Evolutionary conservation across 73 alveolate genomes (phyloP).

Genomic region (Durusdinium trenchii): DNA sequence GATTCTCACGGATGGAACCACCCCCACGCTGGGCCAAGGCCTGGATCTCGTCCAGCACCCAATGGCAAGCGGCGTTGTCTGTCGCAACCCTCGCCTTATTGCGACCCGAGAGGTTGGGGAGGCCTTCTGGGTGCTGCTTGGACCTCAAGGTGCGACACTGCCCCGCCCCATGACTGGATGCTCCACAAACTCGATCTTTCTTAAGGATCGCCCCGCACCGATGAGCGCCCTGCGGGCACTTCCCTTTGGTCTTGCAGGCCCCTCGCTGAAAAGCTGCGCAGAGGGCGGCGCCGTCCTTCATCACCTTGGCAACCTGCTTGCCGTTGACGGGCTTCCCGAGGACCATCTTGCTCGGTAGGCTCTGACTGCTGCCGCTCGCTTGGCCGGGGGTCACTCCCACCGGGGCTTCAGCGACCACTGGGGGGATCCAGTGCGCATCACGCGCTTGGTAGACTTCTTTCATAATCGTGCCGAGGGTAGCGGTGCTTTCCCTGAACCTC

Average conservation of each 20-base stretch:
- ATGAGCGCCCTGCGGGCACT: not conserved
- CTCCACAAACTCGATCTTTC: slow-evolving; percentile 9
- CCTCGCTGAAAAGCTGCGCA: not conserved
- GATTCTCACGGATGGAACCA: not conserved
- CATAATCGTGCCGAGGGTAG: not conserved
- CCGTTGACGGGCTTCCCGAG: not conserved
- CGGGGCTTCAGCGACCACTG: not conserved
- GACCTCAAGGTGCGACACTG: not conserved
- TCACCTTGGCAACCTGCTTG: not conserved
- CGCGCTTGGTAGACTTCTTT: not conserved
- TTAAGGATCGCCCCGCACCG: not conserved
- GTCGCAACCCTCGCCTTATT: not conserved
- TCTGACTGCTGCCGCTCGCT: not conserved
- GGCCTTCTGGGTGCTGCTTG: slow-evolving; percentile 11
- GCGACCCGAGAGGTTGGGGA: not conserved
- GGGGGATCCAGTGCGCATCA: slow-evolving; percentile 33
- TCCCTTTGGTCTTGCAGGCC: not conserved
- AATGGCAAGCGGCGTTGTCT: not conserved
- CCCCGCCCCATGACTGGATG: not conserved
- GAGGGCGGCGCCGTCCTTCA: not conserved
- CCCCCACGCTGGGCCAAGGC: not conserved
- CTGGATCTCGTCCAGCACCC: not conserved
- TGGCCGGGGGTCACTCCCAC: no score
- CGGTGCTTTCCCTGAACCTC: not conserved
- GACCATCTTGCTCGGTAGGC: not conserved